Evolutionary conservation across 106 monocot species (phyloP), one percentile per base, ranked within the genome.

Genomic region (Allium cepa): DNA sequence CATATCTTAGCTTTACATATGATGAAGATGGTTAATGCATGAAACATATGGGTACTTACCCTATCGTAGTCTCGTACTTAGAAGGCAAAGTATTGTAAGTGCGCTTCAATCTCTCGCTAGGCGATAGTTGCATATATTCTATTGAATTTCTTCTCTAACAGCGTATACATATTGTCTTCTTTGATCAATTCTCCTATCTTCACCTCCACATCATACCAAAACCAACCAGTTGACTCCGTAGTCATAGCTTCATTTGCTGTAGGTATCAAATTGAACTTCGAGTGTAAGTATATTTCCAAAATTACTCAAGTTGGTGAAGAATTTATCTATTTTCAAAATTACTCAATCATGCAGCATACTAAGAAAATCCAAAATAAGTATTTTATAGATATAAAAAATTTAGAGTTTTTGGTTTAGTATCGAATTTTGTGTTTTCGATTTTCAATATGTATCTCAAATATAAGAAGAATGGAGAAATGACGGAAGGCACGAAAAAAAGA

Each of bases 21-120:
- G 22, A 22, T 22, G 22, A 22, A 22, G 22, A 22, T 22, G 22
- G 22, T 22, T 22, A 22, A 22, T 22, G 22, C 22, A 22, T 22
- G 22, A 22, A 22, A 22, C 1, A 22, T 22, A 22, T 22, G 22
- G 0, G 22, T 22, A 22, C 2, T 17, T 77, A 95, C 91, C 83
- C 84, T 79, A 76, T 95, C 87, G 91, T 83, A 26, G 91, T 91
- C 66, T 83, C 79, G 55, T 73, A 95, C 46, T 91, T 88, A 10
- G 94, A 91, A 9, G 88, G 90, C 53, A 82, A 70, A 14, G 94
- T 91, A 15, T 71, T 83, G 64, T 88, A 85, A 28, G 83, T 74
- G 6, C 85, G 63, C 85, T 91, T 94, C 73, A 66, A 22, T 85
- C 91, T 85, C 69, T 90, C 91, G 28, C n/a, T 17, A 8, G 94